Evolutionary conservation across 2,329 filamentous ascomycete genomes (phyloP).

Genomic region (Colletotrichum plurivorum): DNA sequence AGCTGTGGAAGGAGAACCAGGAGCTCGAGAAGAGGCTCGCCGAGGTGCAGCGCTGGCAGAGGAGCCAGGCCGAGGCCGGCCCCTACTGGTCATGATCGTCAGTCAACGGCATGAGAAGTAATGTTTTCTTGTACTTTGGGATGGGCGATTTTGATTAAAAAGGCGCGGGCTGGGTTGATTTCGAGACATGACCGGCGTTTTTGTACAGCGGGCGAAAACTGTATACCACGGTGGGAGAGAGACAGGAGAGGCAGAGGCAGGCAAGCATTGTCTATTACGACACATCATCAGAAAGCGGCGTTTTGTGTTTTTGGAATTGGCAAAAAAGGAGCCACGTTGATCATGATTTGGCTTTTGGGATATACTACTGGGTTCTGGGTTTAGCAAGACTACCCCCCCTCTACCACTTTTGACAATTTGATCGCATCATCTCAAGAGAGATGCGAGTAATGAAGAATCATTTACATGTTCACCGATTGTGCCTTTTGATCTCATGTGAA

Average conservation of each 20-base stretch:
- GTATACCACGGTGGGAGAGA: background rate
- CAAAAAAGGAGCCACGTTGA: background rate
- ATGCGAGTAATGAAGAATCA: background rate
- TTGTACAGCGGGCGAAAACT: background rate
- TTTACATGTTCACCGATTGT: background rate
- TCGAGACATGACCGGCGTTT: background rate
- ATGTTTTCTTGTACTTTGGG: background rate
- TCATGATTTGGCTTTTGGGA: background rate
- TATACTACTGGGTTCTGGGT: background rate
- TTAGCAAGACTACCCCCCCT: background rate
- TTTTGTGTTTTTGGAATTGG: background rate
- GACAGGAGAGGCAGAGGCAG: too few species aligned
- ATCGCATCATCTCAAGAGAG: background rate
- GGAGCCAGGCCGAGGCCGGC: constrained; percentile 27
- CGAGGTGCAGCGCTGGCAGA: constrained; percentile 36
- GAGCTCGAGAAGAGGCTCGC: constrained; percentile 48
- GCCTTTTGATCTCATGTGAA: background rate
- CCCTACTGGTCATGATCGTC: constrained; percentile 18
- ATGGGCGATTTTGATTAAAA: background rate
- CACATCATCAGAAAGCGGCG: background rate
- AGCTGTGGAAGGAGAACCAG: constrained; percentile 50
- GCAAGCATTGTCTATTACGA: background rate
- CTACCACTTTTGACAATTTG: background rate
- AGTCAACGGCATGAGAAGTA: background rate
- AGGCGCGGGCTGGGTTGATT: background rate